phyloP scores from a whole-genome alignment of 768 basidiomycete genomes.

The Mycena belliarum region DNA sequence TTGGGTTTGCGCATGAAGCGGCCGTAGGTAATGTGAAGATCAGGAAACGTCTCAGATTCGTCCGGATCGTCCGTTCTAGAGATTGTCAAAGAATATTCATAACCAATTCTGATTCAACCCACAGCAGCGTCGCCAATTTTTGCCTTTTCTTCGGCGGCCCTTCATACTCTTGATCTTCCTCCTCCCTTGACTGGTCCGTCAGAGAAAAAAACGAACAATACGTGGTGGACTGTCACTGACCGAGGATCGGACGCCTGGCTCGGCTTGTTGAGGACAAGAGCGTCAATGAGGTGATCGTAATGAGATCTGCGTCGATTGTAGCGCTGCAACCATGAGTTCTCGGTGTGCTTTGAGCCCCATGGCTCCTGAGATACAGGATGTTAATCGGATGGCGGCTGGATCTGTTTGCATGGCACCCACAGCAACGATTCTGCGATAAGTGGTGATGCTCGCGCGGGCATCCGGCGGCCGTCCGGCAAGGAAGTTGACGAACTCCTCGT shows the following conservation, averaged over 20 bases:
- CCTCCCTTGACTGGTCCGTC: too few relatives aligned
- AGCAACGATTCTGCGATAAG: neutral
- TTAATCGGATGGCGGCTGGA: neutral
- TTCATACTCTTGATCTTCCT: neutral
- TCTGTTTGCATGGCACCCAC: too few relatives aligned
- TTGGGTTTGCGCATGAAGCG: neutral
- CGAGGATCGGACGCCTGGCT: too few relatives aligned
- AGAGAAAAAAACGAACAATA: too few relatives aligned
- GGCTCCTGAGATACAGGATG: neutral
- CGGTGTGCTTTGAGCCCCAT: slow-evolving; percentile 7
- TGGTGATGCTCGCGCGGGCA: neutral
- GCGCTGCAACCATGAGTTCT: neutral
- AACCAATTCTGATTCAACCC: neutral
- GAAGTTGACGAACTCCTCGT: neutral
- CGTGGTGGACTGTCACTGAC: too few relatives aligned
- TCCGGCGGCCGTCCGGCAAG: neutral
- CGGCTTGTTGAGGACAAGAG: too few relatives aligned
- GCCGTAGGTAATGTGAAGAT: neutral
- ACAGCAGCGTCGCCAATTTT: neutral
- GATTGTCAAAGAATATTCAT: neutral
- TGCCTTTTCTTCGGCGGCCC: neutral
- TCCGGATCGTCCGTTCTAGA: neutral
- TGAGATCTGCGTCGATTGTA: neutral
- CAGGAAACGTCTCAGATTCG: neutral
- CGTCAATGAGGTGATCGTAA: neutral